phyloP scores from a whole-genome alignment of 1,284 basidiomycete genomes.

The Prillingera fragicola region DNA sequence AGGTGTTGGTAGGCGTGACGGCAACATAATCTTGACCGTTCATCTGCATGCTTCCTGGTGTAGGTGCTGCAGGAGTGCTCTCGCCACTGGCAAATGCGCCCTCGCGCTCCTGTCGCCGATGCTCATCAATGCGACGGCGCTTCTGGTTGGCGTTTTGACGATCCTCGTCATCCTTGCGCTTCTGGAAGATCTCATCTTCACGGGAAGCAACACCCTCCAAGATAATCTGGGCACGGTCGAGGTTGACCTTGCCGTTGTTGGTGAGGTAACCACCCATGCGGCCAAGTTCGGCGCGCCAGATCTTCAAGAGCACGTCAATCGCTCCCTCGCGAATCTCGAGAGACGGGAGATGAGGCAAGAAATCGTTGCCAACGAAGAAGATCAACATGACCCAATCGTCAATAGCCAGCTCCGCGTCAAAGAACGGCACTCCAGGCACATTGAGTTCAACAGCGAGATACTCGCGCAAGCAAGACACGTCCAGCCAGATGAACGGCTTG shows the following conservation, averaged over 20 bases:
- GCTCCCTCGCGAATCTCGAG: conserved; percentile 99
- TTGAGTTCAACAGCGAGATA: conserved; percentile 95
- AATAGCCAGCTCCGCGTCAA: conserved; percentile 91
- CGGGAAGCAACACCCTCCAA: conserved; percentile 84
- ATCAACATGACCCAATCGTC: conserved; percentile 99
- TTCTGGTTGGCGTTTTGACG: conserved; percentile 85
- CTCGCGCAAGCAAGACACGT: conserved; percentile 90
- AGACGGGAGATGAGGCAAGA: conserved; percentile 93
- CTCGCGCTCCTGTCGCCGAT: conserved; percentile 52
- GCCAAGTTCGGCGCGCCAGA: conserved; percentile 89
- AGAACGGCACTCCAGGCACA: conserved; percentile 71
- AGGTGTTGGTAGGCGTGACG: conserved; percentile 30
- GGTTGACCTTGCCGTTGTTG: conserved; percentile 83
- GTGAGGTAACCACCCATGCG: conserved; percentile 96
- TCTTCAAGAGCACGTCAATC: conserved; percentile 90
- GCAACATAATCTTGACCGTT: conserved; percentile 46
- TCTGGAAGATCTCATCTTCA: conserved; percentile 94
- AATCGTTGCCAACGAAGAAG: conserved; percentile 99
- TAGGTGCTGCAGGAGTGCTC: neutral
- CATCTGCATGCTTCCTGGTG: conserved; percentile 42
- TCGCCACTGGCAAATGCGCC: conserved; percentile 1
- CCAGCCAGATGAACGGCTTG: conserved; percentile 99
- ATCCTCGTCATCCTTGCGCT: conserved; percentile 88
- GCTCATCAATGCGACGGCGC: conserved; percentile 73
- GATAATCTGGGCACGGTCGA: conserved; percentile 84